phyloP scores from a whole-genome alignment of 805 yeast species.

The Citeromyces nyonsensis region DNA sequence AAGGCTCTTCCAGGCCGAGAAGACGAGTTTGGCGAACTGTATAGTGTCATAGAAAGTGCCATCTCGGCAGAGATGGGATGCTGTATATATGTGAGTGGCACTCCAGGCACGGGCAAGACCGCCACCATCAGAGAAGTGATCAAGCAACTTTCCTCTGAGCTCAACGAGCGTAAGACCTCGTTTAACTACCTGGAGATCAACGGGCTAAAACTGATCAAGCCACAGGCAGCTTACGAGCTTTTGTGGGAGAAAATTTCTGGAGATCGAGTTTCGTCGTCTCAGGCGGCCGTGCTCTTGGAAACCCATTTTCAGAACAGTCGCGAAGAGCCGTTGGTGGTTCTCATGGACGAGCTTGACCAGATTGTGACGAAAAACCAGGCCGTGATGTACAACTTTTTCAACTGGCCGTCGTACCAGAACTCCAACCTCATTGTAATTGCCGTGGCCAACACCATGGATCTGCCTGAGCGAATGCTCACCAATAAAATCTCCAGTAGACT shows the following conservation, averaged over 20 bases:
- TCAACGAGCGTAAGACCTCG: conserved; percentile 6
- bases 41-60: conserved; percentile 54
- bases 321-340: conserved; percentile 47
- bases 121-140: conserved; percentile 85
- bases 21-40: conserved; percentile 59
- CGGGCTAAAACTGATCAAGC: conserved; percentile 72
- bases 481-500: conserved; percentile 85
- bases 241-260: conserved; percentile 69
- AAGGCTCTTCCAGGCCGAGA: conserved; percentile 74
- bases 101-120: conserved; percentile 97
- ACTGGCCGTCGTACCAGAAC: conserved; percentile 82
- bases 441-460: conserved; percentile 93
- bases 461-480: conserved; percentile 78
- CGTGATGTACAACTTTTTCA: conserved; percentile 89
- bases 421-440: conserved; percentile 82
- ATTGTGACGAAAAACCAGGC: conserved; percentile 69
- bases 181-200: conserved; percentile 80
- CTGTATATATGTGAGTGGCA: conserved; percentile 85
- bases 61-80: conserved; percentile 60
- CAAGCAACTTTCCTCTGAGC: conserved; percentile 32
- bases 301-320: conserved; percentile 32
- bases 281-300: conserved; percentile 57
- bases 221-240: conserved; percentile 68
- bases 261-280: conserved; percentile 37
- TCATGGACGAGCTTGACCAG: conserved; percentile 90